Evolutionary conservation across 2,329 filamentous ascomycete genomes (phyloP).

Genomic region (Diplodia corticola): DNA sequence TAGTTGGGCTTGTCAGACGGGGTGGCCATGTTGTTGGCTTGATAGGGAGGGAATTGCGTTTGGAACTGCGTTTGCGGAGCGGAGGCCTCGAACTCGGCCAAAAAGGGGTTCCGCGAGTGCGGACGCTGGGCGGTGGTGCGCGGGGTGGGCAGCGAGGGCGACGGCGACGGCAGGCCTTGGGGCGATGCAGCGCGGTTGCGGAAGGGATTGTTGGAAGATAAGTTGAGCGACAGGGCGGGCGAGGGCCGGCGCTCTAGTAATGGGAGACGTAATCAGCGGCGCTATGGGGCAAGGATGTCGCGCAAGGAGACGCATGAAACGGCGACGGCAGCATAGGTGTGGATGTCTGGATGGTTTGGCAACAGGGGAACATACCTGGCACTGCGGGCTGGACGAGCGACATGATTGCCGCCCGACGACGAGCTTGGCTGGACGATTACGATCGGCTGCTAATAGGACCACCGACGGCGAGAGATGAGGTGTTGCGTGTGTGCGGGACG

Average conservation of each 20-base stretch:
- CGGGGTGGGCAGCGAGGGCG: conserved; percentile 41
- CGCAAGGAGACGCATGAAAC: conserved; percentile 24
- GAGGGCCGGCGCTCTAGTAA: conserved; percentile 48
- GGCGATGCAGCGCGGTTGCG: conserved; percentile 71
- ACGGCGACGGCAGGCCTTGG: conserved; percentile 30
- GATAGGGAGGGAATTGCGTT: conserved; percentile 9
- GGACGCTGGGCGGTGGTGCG: conserved; percentile 52
- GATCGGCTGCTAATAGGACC: conserved; percentile 18
- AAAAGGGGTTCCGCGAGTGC: conserved; percentile 73
- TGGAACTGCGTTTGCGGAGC: conserved; percentile 8
- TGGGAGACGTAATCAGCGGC: conserved; percentile 29
- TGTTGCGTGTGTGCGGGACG: conserved; percentile 14
- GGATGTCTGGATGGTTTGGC: conserved; percentile 16
- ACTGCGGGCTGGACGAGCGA: conserved; percentile 45
- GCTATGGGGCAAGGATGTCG: conserved; percentile 27
- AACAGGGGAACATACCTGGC: conserved; percentile 41
- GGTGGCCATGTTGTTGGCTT: conserved; percentile 7
- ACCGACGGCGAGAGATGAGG: conserved; percentile 8
- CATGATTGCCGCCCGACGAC: conserved; percentile 35
- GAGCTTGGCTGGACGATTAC: conserved; percentile 1
- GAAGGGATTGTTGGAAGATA: conserved; percentile 76
- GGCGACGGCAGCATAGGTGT: conserved; percentile 13
- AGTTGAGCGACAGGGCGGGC: conserved; percentile 62
- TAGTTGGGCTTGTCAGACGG: conserved; percentile 40
- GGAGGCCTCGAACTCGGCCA: conserved; percentile 37